Percentiles rank a stretch among this genome's conserved stretches.
These are phyloP conservation scores for Schizochytrium sp. DNA, from an alignment of 108 stramenopile species.

Conservation along the genomic window DNA sequence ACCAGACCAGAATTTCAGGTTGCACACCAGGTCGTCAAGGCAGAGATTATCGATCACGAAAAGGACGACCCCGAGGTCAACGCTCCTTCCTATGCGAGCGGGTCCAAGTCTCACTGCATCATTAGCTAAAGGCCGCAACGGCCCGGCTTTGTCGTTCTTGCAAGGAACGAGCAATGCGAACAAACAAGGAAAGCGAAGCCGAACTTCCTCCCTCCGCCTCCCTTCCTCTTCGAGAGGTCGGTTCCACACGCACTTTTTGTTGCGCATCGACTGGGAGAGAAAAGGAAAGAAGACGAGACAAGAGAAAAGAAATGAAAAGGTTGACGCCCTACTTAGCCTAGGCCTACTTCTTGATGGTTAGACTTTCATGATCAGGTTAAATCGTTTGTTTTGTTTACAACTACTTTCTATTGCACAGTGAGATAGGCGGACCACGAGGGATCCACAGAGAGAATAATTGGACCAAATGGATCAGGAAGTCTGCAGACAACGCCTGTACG, in stretches of 20 bases:
- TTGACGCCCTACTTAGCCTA: too few relatives aligned
- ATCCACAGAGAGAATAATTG: not conserved
- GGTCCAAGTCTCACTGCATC: not conserved
- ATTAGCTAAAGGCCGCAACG: not conserved
- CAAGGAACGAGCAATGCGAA: too few relatives aligned
- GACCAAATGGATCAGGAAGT: not conserved
- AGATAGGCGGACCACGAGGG: not conserved
- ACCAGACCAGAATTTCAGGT: slow-evolving; percentile 25
- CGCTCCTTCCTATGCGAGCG: not conserved
- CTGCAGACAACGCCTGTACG: not conserved
- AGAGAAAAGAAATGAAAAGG: too few relatives aligned
- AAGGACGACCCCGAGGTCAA: slow-evolving; percentile 39
- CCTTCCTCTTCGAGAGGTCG: too few relatives aligned
- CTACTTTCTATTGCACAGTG: not conserved
- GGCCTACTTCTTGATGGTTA: not conserved
- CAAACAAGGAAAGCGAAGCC: too few relatives aligned
- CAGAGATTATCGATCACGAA: slow-evolving; percentile 36
- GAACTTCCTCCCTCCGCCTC: too few relatives aligned
- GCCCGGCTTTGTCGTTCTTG: too few relatives aligned
- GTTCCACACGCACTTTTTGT: too few relatives aligned
- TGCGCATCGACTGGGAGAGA: too few relatives aligned
- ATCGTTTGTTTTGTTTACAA: too few relatives aligned
- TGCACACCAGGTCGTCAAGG: slow-evolving; percentile 29
- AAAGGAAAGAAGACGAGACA: too few relatives aligned
- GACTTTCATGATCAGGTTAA: not conserved